Evolutionary conservation across 805 yeast genomes (phyloP), one percentile per base, ranked within the genome.

Genomic region (Yamadazyma philogaea): DNA sequence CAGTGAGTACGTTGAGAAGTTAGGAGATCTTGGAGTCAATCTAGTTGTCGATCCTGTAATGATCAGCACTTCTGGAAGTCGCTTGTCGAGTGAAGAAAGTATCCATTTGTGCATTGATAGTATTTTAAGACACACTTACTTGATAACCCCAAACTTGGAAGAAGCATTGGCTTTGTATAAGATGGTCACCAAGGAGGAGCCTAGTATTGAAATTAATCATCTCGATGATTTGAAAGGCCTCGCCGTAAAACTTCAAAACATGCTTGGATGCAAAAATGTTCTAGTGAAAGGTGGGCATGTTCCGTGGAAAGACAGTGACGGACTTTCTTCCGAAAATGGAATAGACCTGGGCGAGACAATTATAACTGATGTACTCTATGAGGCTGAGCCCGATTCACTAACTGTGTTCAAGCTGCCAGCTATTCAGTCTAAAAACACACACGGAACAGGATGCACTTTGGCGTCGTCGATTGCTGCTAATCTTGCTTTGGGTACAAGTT

Each of bases 401-500:
- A 64, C 73, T 0, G 52, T 78, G 1, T 81, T 71, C 55, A 70
- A 67, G 39, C 81, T 83, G 15, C 61, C 59, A 1, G 72, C 56
- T 42, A 55, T 73, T 3, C 53, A 64, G 6, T 68, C 88, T 0
- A 59, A 62, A 2, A 77, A 82, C 54, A 79, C 87, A 1, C 96
- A 89, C 59, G 96, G 96, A 10, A 87, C 96, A 3, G 96, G 96
- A 1, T 89, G 96, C 61, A 85, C 96, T 0, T 68, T 89, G 39
- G 80, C 95, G 0, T 81, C 95, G 0, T 74, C 95, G 0, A 82
- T 89, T 48, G 82, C 93, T 0, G 80, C 93, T 2, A 79, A 84
- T 51, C 51, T 87, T 19, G 90, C 95, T 3, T 10, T n/a, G 19
- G 82, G 82, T 0, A 49, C 56, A 27, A 26, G 66, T 0, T 53